A percentile compares a stretch with the other conserved stretches of the same genome.
Conservation (phyloP, 805 yeast genomes). For the Cyberlindnera samutprakarnensis region DNA sequence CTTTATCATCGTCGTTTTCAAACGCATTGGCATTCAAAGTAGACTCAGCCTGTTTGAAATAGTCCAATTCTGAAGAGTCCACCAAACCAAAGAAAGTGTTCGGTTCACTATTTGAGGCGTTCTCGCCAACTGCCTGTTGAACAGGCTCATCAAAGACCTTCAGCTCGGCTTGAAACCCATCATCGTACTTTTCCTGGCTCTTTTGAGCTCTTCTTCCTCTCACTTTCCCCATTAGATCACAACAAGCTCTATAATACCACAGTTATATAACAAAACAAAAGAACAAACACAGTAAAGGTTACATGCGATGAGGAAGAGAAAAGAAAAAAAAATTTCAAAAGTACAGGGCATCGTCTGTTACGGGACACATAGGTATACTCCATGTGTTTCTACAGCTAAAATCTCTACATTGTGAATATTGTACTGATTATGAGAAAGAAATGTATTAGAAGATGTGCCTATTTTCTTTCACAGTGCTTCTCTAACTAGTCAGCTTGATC, state of each 20-base stretch:
- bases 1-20: slow-evolving; percentile 62
- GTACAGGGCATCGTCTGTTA: no score
- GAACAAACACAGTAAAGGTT: no score
- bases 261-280: no score
- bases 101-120: slow-evolving; percentile 15
- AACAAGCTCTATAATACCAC: no score
- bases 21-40: slow-evolving; percentile 77
- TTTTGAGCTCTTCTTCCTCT: slow-evolving; percentile 36
- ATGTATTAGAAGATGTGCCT: no score
- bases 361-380: no score
- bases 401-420: no score
- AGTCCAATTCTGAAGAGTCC: slow-evolving; percentile 77
- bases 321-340: no score
- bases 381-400: no score
- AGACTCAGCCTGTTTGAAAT: slow-evolving; percentile 88
- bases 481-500: slow-evolving; percentile 70
- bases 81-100: slow-evolving; percentile 78
- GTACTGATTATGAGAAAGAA: no score
- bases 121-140: slow-evolving; percentile 1
- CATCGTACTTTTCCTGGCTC: slow-evolving; percentile 19
- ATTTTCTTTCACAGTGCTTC: no score
- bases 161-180: slow-evolving; percentile 4
- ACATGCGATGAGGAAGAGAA: no score
- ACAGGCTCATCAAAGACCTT: slow-evolving; percentile 6
- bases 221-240: slow-evolving; percentile 28